Base-by-base conservation (phyloP, 352 stramenopile species). In the Globisporangium barbulae region DNA sequence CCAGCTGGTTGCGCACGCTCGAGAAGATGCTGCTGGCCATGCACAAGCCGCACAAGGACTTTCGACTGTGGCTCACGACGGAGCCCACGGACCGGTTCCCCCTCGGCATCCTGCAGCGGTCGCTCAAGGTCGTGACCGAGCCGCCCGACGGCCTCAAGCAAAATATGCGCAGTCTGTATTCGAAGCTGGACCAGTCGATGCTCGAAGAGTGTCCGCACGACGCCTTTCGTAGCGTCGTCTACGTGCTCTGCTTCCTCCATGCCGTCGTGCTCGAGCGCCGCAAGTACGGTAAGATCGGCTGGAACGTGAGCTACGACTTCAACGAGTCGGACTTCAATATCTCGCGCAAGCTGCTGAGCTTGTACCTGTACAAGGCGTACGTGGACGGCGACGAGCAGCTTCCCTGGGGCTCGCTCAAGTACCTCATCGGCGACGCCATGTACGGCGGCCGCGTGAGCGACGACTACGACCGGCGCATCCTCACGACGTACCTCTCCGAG, bases 261-360 rank as follows among this genome's bases (percentile, higher is more conserved):
- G 96, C 95, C 0, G 96, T 98, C 7, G 91, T 98, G 28, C 78
- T 98, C 21, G 96, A 98, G 76, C 82, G 96, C 4, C 80, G 94
- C 44, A 98, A 98, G 70, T 98, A 98, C 61, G 96, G 95, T 55
- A 98, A 98, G 71, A 98, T 98, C 64, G 96, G 96, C 37, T 98
- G 93, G 91, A 98, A 98, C 63, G 94, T 98, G 21, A 93, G 84
- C 70, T 98, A 98, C 73, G 96, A 98, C 67, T 98, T 98, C 57
- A 98, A 98, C 71, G 95, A 98, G 70, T 98, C 90, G 22, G 96
- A 98, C 69, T 98, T 98, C 60, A 93, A 93, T 31, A 98, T 98
- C 54, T 97, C 88, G 7, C 73, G 92, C 44, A 91, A 94, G 52
- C 71, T 98, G 45, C 75, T 98, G 15, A 89, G 76, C 42, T 71